Base-by-base conservation (phyloP, 2,329 filamentous ascomycete species). In the Diaporthe sp. region DNA sequence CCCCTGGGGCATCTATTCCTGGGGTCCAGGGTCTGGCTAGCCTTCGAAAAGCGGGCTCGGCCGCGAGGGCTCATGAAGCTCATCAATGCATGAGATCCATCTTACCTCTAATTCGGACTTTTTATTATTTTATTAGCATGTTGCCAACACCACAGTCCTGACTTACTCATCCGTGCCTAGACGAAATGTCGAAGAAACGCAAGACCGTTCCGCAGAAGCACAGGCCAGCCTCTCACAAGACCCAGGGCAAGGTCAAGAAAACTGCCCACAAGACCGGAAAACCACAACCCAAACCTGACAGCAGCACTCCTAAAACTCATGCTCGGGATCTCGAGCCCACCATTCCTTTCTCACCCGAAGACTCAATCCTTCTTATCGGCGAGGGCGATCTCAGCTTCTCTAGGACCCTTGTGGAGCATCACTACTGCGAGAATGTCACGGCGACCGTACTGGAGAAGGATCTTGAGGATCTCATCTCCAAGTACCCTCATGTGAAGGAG, bases 351-450 rank as follows among this genome's bases (percentile, higher is more conserved):
- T 82, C 87, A 32, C 84, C 89, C 51, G 84, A 89, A 78, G 91
- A 95, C 77, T 85, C 88, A 78, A 94, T 96, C 76, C 90, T 97
- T 9, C 89, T 96, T 3, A 84, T 96, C 69, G 94, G 94, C 79
- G 94, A 97, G 81, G 94, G 91, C 77, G 94, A 97, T 83, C 90
- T 97, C 80, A 95, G 93, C 81, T 96, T 95, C 81, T 90, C 94
- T 17, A 88, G 89, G 37, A 92, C 91, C 2, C 87, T 96, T 2
- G 86, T 93, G 70, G 83, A 87, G 70, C 87, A 93, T 79, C 93
- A 95, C 83, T 87, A 86, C 77, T 94, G 92, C 84, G 87, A 85
- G 75, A 86, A 92, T 79, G 82, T 96, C 8, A 92, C 90, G 0
- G 93, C 93, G 50, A 95, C 94, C 3, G 91, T 93, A 22, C 88